Evolutionary conservation across 768 basidiomycete species (phyloP), one percentile per base, ranked within the genome.

Genomic region (Kockovaella imperatae): DNA sequence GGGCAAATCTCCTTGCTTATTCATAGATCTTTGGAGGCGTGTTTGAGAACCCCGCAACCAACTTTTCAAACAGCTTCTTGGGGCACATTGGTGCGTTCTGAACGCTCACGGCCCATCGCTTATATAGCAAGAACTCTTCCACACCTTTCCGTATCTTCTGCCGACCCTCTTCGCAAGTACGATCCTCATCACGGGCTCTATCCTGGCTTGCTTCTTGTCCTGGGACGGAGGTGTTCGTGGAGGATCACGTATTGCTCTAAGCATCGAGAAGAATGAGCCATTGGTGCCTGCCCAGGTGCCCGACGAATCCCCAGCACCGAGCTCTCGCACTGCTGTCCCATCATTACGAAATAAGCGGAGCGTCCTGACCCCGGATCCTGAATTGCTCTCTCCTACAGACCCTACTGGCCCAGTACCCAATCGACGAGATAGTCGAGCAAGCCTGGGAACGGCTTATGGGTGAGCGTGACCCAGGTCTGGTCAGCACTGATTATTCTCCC

Each of bases 201-300:
- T 95, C 44, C 76, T 97, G 26, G 83, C 83, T 0, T 81, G 87
- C 56, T 95, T 96, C 77, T 80, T 99, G 35, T 85, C 82, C 15
- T 82, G 77, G 49, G 90, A 99, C 66, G 95, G 88, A 45, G 91
- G 93, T 8, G 85, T 89, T 14, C 78, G 86, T 45, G 65, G 65
- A n/a, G 80, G 85, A 57, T 85, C 87, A 3, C 80, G 83, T 0
- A 95, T 99, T 51, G 82, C 80, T 13, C 79, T 99, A 10, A 77
- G 81, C 3, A 77, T 77, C 0, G 93, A 96, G 71, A 96, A 97
- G 45, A 46, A 64, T 45, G 65, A 67, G 42, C 57, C 65, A 15
- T 51, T 67, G 17, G 50, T 49, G 3, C 34, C 51, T 11, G 48
- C 53, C 20, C 48, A 36, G 20, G 45, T 46, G 23, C 35, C 29